Evolutionary conservation across 1,284 basidiomycete species (phyloP).

Genomic region (Papiliotrema fonsecae): DNA sequence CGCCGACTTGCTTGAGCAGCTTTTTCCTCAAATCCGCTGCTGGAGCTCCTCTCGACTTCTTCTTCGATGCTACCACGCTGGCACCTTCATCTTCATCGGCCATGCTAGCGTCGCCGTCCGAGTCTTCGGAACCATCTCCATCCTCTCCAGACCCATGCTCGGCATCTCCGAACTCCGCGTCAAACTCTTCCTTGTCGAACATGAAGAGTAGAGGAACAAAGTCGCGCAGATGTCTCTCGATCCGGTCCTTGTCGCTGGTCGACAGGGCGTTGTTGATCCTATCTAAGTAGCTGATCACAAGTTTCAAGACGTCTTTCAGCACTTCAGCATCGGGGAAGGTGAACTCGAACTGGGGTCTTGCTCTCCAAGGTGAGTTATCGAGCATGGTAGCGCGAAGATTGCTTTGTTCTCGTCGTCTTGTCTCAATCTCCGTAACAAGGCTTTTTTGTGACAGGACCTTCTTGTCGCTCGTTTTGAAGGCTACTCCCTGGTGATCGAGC

Average conservation of each 20-base stretch:
- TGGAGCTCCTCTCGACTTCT: conserved; percentile 43
- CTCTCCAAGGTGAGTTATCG: conserved; percentile 49
- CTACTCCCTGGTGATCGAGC: conserved; percentile 91
- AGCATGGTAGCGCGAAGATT: conserved; percentile 70
- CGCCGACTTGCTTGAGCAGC: conserved; percentile 58
- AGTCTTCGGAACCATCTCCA: conserved; percentile 60
- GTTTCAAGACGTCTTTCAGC: conserved; percentile 80
- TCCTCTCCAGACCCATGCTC: conserved; percentile 56
- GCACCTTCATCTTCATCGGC: conserved; percentile 50
- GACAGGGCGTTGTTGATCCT: conserved; percentile 72
- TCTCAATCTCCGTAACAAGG: conserved; percentile 84
- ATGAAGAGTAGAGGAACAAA: conserved; percentile 82
- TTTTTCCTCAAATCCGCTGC: conserved; percentile 71
- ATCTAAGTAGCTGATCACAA: conserved; percentile 86
- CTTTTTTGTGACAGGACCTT: conserved; percentile 87
- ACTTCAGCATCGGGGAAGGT: conserved; percentile 73
- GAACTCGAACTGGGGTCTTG: conserved; percentile 69
- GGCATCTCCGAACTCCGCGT: conserved; percentile 62
- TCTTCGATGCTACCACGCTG: conserved; percentile 42
- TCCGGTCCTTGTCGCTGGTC: conserved; percentile 68
- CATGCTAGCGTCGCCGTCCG: conserved; percentile 47
- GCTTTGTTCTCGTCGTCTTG: conserved; percentile 64
- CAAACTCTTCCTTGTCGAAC: conserved; percentile 70
- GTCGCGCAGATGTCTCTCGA: conserved; percentile 78
- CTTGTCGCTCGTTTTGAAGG: conserved; percentile 94